Evolutionary conservation across 345 rosid genomes (phyloP), one percentile per base, ranked within the genome.

Genomic region (Streptanthus diversifolius): DNA sequence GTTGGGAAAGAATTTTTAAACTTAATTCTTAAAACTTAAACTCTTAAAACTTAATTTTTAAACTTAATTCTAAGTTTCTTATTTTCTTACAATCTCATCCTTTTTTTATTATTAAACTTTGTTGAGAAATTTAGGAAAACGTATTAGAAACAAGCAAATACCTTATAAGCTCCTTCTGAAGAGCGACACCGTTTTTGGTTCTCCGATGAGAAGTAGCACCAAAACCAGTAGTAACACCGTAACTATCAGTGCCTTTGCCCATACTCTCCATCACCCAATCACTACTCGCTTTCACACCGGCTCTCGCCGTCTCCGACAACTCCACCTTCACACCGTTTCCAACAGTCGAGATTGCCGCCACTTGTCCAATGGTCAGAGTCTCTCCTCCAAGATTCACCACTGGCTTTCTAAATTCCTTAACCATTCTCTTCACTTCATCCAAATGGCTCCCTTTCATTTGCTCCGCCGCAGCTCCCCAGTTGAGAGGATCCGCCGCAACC

Each of bases 221-320:
- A 40, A 90, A 87, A 41, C 96, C 96, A 35, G 96, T 90, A 35
- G 92, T 90, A 43, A 90, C 76, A 24, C 92, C 96, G 35, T 86
- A 86, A 48, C 89, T 86, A 52, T 87, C 96, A 5, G 87, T 85
- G 6, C 91, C 93, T 43, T 83, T 86, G 10, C n/a, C 69, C 96
- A 88, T 85, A 67, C 91, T 85, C 53, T 90, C 93, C 88, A 90
- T 79, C 5, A 90, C 91, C 96, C 93, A 88, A n/a, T 86, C 90
- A 63, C 89, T 86, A 58, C 96, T 90, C 7, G 92, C 93, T 52
- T 90, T 73, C 10, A 90, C 93, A 0, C 80, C 85, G n/a, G 78
- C 78, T 29, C 91, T 76, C 0, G 93, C 77, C 3, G 53, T 70
- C 80, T 87, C 93, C 12, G 87, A 75, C 3, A 87, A 72, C 78